Percentiles rank a stretch among this genome's conserved stretches.
These are phyloP conservation scores for Phytophthora cryptogea DNA, from an alignment of 352 stramenopile species.

Conservation along the genomic window DNA sequence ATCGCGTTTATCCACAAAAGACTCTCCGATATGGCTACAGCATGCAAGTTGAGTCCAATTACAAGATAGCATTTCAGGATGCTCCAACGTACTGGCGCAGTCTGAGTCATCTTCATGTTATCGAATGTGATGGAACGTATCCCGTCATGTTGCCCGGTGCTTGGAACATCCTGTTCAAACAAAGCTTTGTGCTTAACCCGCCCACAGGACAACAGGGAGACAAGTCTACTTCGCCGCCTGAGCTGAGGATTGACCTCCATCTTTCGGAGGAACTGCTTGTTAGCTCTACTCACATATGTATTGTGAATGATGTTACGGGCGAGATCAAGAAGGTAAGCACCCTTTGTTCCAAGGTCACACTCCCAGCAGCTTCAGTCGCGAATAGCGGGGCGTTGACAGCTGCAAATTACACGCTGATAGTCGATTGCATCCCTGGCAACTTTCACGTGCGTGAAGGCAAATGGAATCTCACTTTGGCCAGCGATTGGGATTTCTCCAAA, in stretches of 20 bases:
- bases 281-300: slow-evolving; percentile 47
- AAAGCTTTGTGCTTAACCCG: slow-evolving; percentile 47
- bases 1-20: slow-evolving; percentile 53
- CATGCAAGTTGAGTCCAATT: slow-evolving; percentile 54
- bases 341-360: slow-evolving; percentile 34
- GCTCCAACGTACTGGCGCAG: slow-evolving; percentile 55
- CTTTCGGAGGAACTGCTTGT: slow-evolving; percentile 55
- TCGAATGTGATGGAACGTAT: slow-evolving; percentile 52
- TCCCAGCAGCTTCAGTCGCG: slow-evolving; percentile 11
- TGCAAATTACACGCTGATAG: slow-evolving; percentile 53
- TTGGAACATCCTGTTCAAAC: slow-evolving; percentile 73
- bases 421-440: slow-evolving; percentile 47
- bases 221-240: slow-evolving; percentile 4
- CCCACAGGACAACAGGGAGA: slow-evolving; percentile 10
- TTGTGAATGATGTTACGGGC: slow-evolving; percentile 53
- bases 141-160: slow-evolving; percentile 44
- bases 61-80: slow-evolving; percentile 46
- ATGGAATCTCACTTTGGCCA: slow-evolving; percentile 67
- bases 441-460: slow-evolving; percentile 45
- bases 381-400: slow-evolving; percentile 3
- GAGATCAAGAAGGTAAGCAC: slow-evolving; percentile 38
- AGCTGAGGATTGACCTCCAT: slow-evolving; percentile 62
- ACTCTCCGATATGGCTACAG: slow-evolving; percentile 60
- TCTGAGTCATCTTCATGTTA: slow-evolving; percentile 45
- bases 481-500: slow-evolving; percentile 48